A percentile compares a stretch with the other conserved stretches of the same genome.
phyloP scores from a whole-genome alignment of 2,329 filamentous ascomycete species.

The Mycocentrospora acerina region DNA sequence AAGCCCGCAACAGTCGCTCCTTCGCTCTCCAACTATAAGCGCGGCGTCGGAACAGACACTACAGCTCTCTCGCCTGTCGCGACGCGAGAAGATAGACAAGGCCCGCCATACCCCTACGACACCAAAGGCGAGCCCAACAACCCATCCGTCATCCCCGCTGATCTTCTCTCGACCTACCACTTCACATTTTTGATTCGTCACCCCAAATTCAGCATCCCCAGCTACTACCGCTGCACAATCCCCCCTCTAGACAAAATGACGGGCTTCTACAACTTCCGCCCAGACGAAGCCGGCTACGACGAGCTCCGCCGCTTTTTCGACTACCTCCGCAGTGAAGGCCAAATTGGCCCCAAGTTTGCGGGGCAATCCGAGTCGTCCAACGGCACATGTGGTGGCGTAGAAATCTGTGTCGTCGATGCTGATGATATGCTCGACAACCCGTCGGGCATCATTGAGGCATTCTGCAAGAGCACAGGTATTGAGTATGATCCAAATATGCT shows the following conservation, averaged over 20 bases:
- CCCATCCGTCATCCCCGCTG: conserved; percentile 79
- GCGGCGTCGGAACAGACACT: conserved; percentile 59
- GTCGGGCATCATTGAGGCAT: conserved; percentile 70
- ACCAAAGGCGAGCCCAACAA: conserved; percentile 67
- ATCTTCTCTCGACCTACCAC: conserved; percentile 77
- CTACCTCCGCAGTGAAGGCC: conserved; percentile 68
- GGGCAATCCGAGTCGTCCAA: conserved; percentile 42
- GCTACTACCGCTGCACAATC: conserved; percentile 90
- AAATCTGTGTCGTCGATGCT: conserved; percentile 86
- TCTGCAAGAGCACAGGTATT: conserved; percentile 79
- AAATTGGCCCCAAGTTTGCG: conserved; percentile 70
- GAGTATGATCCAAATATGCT: conserved; percentile 78
- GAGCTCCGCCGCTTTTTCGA: conserved; percentile 88
- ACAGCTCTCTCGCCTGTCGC: conserved; percentile 38
- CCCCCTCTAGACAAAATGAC: conserved; percentile 81
- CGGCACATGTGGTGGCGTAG: conserved; percentile 47
- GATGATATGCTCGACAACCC: conserved; percentile 92
- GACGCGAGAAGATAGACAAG: conserved; percentile 16
- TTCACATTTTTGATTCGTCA: conserved; percentile 97
- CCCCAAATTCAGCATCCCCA: conserved; percentile 87
- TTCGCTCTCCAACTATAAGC: conserved; percentile 65
- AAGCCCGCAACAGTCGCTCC: conserved; percentile 71
- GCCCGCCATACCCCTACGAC: conserved; percentile 59
- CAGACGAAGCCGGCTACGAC: conserved; percentile 83
- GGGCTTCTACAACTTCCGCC: conserved; percentile 83